A percentile compares a stretch with the other conserved stretches of the same genome.
These are phyloP conservation scores for Nannochloropsis granulata DNA, from an alignment of 108 stramenopile species.

Conservation along the genomic window DNA sequence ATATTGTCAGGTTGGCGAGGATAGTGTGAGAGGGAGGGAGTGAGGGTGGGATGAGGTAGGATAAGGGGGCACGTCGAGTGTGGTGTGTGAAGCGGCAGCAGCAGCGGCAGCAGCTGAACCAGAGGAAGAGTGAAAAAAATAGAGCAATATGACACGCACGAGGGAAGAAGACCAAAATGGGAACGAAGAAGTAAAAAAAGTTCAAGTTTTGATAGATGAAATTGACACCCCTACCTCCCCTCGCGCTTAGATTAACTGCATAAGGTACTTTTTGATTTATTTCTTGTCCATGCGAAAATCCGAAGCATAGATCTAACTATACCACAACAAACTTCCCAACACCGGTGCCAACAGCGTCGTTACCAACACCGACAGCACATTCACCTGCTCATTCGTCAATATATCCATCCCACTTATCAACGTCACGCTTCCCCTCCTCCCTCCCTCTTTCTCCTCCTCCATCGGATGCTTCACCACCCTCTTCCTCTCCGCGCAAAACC, in stretches of 20 bases:
- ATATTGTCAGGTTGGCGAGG: conserved; percentile 13
- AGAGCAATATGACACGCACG: too few relatives aligned
- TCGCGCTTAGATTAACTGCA: too few relatives aligned
- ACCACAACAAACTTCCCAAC: neutral
- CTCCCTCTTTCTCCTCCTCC: neutral
- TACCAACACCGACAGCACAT: conserved; percentile 46
- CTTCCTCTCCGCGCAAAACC: conserved; percentile 47
- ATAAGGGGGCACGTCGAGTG: neutral
- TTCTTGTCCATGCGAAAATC: too few relatives aligned
- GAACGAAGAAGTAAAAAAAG: too few relatives aligned
- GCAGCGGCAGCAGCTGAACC: too few relatives aligned
- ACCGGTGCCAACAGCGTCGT: conserved; percentile 21
- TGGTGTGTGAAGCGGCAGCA: too few relatives aligned
- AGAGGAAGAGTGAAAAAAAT: too few relatives aligned
- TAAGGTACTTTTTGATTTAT: too few relatives aligned
- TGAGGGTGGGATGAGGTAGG: neutral
- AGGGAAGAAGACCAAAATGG: too few relatives aligned
- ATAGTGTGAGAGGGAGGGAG: neutral
- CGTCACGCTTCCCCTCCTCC: neutral
- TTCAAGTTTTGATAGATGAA: too few relatives aligned
- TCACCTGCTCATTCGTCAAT: conserved; percentile 60
- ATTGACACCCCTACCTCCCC: too few relatives aligned
- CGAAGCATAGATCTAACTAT: neutral
- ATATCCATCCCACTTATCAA: conserved; percentile 41
- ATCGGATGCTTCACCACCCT: conserved; percentile 32